Evolutionary conservation across 2,329 filamentous ascomycete species (phyloP).

Genomic region (Aspergillus hiratsukae): DNA sequence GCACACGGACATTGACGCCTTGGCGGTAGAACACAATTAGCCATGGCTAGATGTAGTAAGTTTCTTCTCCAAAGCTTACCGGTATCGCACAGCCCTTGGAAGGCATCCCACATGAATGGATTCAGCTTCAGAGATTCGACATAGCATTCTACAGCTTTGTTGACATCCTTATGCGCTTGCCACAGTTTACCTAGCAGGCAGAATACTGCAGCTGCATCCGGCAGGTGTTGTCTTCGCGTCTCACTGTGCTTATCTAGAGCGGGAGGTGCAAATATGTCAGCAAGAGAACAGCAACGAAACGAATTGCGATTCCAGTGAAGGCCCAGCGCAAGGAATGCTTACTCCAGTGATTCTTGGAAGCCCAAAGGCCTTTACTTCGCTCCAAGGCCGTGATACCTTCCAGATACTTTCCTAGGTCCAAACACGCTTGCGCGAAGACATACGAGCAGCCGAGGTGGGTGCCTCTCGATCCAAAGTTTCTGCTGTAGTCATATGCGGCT

Average conservation of each 20-base stretch:
- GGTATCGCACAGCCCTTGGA: slow-evolving; percentile 78
- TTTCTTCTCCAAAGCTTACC: slow-evolving; percentile 36
- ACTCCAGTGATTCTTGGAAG: slow-evolving; percentile 70
- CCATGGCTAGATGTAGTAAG: not conserved
- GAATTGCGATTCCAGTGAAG: not conserved
- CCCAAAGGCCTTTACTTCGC: slow-evolving; percentile 72
- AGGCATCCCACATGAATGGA: slow-evolving; percentile 98
- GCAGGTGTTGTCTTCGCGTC: slow-evolving; percentile 65
- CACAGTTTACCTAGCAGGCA: slow-evolving; percentile 86
- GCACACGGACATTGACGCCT: slow-evolving; percentile 73
- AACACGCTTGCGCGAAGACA: slow-evolving; percentile 83
- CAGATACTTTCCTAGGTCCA: slow-evolving; percentile 70
- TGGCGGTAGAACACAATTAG: slow-evolving; percentile 24
- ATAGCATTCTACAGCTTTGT: slow-evolving; percentile 79
- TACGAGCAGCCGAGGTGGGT: slow-evolving; percentile 82
- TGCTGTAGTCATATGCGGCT: slow-evolving; percentile 79
- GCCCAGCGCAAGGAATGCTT: slow-evolving; percentile 38
- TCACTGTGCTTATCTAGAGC: slow-evolving; percentile 65
- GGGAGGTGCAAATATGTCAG: not conserved
- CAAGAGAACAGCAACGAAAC: not conserved
- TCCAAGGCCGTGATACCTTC: slow-evolving; percentile 83
- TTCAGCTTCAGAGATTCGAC: slow-evolving; percentile 85
- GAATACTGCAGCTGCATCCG: slow-evolving; percentile 78
- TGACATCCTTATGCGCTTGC: slow-evolving; percentile 71
- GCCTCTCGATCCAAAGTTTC: slow-evolving; percentile 64